phyloP scores from a whole-genome alignment of 2,329 filamentous ascomycete species.

The Podosphaera leucotricha region DNA sequence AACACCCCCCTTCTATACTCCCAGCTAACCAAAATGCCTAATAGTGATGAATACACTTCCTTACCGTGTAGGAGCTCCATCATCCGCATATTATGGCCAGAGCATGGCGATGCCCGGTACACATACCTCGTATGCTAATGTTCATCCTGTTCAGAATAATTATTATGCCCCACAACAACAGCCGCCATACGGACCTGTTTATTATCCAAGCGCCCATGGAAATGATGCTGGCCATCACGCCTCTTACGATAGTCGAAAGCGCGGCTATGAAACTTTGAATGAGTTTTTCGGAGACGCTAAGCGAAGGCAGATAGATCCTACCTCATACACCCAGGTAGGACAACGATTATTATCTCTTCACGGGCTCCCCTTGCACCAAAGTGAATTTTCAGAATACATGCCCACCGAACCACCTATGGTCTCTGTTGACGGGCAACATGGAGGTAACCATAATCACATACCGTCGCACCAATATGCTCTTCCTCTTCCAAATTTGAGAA shows the following conservation, averaged over 20 bases:
- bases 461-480: conserved; percentile 64
- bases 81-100: conserved; percentile 29
- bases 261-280: conserved; percentile 68
- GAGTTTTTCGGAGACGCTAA: conserved; percentile 90
- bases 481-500: conserved; percentile 69
- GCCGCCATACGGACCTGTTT: conserved; percentile 45
- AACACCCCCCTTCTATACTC: conserved; percentile 9
- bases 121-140: conserved; percentile 20
- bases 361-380: conserved; percentile 37
- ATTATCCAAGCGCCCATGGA: conserved; percentile 46
- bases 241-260: conserved; percentile 51
- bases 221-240: conserved; percentile 42
- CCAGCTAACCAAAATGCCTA: conserved; percentile 8
- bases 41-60: conserved; percentile 15
- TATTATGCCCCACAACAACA: conserved; percentile 30
- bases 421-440: conserved; percentile 25
- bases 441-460: conserved; percentile 28
- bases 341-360: conserved; percentile 69
- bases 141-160: conserved; percentile 26
- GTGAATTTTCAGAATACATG: conserved; percentile 32
- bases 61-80: conserved; percentile 12
- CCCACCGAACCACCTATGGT: conserved; percentile 25
- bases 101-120: conserved; percentile 34
- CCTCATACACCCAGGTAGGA: conserved; percentile 76
- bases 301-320: conserved; percentile 70